Evolutionary conservation across 208 protist species (phyloP).

Genomic region (Wallacemonas collosoma): DNA sequence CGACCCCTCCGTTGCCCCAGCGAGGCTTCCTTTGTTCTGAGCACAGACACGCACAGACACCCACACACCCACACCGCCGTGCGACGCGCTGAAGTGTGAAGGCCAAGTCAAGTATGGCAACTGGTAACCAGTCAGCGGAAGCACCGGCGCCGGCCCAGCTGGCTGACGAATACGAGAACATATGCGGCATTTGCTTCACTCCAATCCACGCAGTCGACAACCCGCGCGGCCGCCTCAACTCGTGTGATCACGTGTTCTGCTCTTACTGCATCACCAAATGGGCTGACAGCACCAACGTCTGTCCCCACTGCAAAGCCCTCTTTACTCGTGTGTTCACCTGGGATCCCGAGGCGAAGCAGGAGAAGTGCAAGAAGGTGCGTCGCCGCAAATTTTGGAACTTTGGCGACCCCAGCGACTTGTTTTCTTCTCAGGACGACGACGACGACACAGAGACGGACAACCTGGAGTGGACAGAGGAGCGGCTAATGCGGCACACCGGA

Average conservation of each 20-base stretch:
- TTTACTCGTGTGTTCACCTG: slow-evolving; percentile 78
- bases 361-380: slow-evolving; percentile 80
- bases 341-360: slow-evolving; percentile 20
- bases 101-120: too few species aligned
- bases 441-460: slow-evolving; percentile 37
- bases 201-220: slow-evolving; percentile 67
- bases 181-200: slow-evolving; percentile 88
- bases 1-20: too few species aligned
- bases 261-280: slow-evolving; percentile 84
- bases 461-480: slow-evolving; percentile 8
- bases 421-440: slow-evolving; percentile 40
- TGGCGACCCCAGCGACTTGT: slow-evolving; percentile 24
- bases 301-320: slow-evolving; percentile 80
- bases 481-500: neutral
- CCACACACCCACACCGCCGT: too few species aligned
- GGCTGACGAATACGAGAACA: slow-evolving; percentile 37
- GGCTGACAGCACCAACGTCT: slow-evolving; percentile 85
- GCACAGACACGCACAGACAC: too few species aligned
- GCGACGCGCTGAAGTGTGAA: too few species aligned
- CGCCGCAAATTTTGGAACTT: slow-evolving; percentile 65
- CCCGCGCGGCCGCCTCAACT: slow-evolving; percentile 80
- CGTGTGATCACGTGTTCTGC: slow-evolving; percentile 86
- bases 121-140: too few species aligned
- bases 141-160: neutral
- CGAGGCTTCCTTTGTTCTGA: too few species aligned